phyloP scores from a whole-genome alignment of 352 stramenopile genomes.

The Blastocystis sp. region DNA sequence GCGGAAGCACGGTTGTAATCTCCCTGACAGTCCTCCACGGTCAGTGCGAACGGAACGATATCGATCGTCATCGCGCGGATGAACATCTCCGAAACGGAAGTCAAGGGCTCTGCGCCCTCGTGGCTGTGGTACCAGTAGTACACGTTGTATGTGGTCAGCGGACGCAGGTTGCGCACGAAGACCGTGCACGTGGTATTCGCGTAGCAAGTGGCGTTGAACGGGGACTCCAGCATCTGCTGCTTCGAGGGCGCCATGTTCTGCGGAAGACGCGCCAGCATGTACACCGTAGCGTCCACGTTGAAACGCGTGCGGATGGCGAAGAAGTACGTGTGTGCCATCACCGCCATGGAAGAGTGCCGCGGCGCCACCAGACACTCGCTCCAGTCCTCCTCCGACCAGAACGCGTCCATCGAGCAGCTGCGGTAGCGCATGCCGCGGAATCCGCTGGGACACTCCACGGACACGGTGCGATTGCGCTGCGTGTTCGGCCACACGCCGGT shows the following conservation, averaged over 20 bases:
- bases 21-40: neutral
- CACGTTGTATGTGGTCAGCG: constrained; percentile 12
- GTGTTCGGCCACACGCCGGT: constrained; percentile 16
- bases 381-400: constrained; percentile 11
- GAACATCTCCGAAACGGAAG: neutral
- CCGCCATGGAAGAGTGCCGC: neutral
- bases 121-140: constrained; percentile 44
- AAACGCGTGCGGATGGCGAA: neutral
- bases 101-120: neutral
- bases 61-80: neutral
- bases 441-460: neutral
- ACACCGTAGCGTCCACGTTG: neutral
- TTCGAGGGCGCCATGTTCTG: neutral
- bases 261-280: neutral
- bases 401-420: neutral
- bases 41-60: constrained; percentile 10
- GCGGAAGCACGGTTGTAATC: neutral
- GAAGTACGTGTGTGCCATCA: constrained; percentile 4
- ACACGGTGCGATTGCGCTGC: neutral
- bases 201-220: neutral
- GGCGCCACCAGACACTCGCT: constrained; percentile 1
- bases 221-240: neutral
- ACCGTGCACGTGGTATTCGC: neutral
- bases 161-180: neutral
- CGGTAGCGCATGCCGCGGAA: constrained; percentile 28